phyloP scores from a whole-genome alignment of 164 flowering plant species.

The Berberis vulgaris region DNA sequence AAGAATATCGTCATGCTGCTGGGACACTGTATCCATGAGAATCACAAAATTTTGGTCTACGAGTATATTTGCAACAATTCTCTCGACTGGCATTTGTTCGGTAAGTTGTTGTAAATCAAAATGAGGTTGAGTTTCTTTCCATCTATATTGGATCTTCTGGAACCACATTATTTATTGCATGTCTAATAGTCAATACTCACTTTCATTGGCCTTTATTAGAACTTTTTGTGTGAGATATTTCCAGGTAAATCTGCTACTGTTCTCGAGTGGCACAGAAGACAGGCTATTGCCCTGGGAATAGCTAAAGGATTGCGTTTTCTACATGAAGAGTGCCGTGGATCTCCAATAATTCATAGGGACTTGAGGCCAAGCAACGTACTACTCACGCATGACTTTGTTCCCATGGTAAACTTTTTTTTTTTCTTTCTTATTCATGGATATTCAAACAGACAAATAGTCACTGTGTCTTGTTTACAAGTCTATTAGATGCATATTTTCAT shows the following conservation, averaged over 20 bases:
- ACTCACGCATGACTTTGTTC: constrained; percentile 59
- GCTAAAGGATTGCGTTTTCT: constrained; percentile 69
- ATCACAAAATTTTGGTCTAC: constrained; percentile 46
- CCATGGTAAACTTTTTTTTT: constrained; percentile 28
- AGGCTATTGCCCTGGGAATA: constrained; percentile 50
- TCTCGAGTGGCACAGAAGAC: constrained; percentile 52
- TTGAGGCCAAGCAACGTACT: constrained; percentile 60
- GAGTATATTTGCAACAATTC: constrained; percentile 66
- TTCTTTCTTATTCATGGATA: too few relatives aligned
- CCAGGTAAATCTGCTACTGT: constrained; percentile 22
- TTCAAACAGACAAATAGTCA: too few relatives aligned
- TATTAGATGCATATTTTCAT: too few relatives aligned
- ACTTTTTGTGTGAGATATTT: background rate
- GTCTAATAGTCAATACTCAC: background rate
- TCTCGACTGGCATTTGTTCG: constrained; percentile 52
- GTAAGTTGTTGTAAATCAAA: constrained; percentile 19
- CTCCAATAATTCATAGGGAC: constrained; percentile 53
- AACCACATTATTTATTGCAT: too few relatives aligned
- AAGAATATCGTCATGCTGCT: constrained; percentile 60
- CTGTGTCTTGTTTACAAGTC: too few relatives aligned
- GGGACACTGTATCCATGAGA: constrained; percentile 48
- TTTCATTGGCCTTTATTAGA: background rate
- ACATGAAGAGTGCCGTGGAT: constrained; percentile 35
- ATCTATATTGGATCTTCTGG: too few relatives aligned
- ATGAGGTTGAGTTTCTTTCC: too few relatives aligned